Evolutionary conservation across 176 grass and related monocot genomes (phyloP), one percentile per base, ranked within the genome.

Genomic region (Chloris gayana): DNA sequence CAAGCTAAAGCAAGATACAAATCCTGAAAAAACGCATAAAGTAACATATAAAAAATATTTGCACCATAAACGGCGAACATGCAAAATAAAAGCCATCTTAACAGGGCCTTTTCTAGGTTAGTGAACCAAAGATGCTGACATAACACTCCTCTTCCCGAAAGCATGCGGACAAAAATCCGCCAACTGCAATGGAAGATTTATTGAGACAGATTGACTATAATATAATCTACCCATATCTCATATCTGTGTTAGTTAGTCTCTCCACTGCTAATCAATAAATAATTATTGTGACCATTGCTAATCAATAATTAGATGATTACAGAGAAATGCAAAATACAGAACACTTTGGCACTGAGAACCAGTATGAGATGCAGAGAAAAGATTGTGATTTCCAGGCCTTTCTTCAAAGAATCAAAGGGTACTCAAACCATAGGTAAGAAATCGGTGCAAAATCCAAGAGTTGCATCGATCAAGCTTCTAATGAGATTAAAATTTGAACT

Each of bases 81-180:
- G 33, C 31, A 64, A 64, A 69, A 61, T 51, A 66, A 78, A 75
- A 73, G 76, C 32, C 64, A 74, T 17, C 32, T 73, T 44, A 74
- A 73, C 14, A 72, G 37, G 25, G n/a, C 6, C 33, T 35, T 76
- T 77, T 59, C 50, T 57, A 51, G 35, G 57, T 46, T 44, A 74
- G 57, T 32, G 57, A 56, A 63, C 9, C 27, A 75, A 88, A 80
- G 57, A 72, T 65, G 72, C 30, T 32, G 67, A 73, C 67, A 72
- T 32, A 64, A 70, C 77, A 74, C 18, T 19, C 24, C 9, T 64
- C 56, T 51, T 84, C 33, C 87, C 0, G 9, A 46, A 89, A 81
- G 72, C 82, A 85, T 5, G 82, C 72, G 60, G 27, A 31, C 57
- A 89, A 31, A 70, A 74, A 89, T 69, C 71, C 77, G 64, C 87